Base-by-base conservation (phyloP, 768 basidiomycete species). In the Tylopilus sp. region DNA sequence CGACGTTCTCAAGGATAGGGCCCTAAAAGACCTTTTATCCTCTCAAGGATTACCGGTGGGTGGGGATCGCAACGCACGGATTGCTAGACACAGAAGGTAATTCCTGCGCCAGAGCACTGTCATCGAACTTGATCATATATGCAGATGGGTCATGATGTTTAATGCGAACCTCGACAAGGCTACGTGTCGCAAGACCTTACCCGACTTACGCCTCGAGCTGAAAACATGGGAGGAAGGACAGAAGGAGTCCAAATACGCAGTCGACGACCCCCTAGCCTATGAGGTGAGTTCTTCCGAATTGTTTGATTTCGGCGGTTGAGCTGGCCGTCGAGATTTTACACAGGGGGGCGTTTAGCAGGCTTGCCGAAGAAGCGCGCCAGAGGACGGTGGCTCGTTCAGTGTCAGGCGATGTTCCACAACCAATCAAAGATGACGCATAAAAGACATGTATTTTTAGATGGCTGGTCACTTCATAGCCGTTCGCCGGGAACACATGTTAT, bases 131-230 rank as follows among this genome's bases (percentile, higher is more conserved):
- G 48, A 44, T 22, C 25, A 44, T 20, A 26, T 42, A 5, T 18
- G 25, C 17, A 88, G 86, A 55, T 89, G 85, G 85, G 75, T 85
- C 0, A 81, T 81, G 69, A 62, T 84, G 38, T 83, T 76, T 57
- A 89, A 89, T 53, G 80, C 85, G 25, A 89, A 88, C 62, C 71
- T 86, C 9, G 87, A 89, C 68, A 78, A 77, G 56, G 73, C 74
- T 18, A 45, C 57, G 17, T 70, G 75, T 40, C 75, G 83, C 25
- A 79, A 78, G 60, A 72, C 71, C 17, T 64, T 72, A 48, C 53
- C 63, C 1, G 76, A 78, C 31, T 73, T 88, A 13, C 73, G 74
- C 38, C 61, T 60, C 38, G 84, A 86, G 30, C 60, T 88, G 61
- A 77, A 71, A 56, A 69, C 66, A 57, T 83, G 82, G 82, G 86